These are phyloP conservation scores for Micractinium conductrix DNA, from an alignment of 139 green algal species.

Conservation along the genomic window DNA sequence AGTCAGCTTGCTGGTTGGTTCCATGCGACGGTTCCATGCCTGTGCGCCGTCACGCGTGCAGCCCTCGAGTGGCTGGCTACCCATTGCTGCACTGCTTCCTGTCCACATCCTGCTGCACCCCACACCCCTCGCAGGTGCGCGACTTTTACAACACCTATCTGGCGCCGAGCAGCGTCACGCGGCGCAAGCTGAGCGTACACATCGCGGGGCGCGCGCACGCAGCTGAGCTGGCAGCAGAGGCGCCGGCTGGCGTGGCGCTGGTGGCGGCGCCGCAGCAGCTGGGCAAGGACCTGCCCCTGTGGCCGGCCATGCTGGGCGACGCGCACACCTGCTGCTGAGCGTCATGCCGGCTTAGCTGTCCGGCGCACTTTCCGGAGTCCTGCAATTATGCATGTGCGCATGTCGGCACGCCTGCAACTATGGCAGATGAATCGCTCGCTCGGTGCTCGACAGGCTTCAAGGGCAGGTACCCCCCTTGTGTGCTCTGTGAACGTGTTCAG, in stretches of 20 bases:
- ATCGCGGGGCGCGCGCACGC: conserved; percentile 37
- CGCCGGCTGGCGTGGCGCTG: conserved; percentile 2
- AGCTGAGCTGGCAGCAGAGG: conserved; percentile 18
- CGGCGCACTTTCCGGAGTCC: too few relatives aligned
- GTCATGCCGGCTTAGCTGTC: too few relatives aligned
- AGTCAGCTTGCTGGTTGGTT: too few relatives aligned
- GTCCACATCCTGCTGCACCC: neutral
- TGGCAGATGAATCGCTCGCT: too few relatives aligned
- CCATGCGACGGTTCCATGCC: neutral
- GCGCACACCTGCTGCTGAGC: conserved; percentile 1
- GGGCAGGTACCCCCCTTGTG: too few relatives aligned
- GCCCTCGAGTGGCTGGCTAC: too few relatives aligned
- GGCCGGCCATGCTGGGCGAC: conserved; percentile 23
- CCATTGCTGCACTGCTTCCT: too few relatives aligned
- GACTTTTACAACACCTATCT: conserved; percentile 50
- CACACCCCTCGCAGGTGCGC: neutral
- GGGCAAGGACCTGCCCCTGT: conserved; percentile 16
- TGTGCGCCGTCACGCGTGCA: too few relatives aligned
- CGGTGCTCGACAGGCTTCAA: too few relatives aligned
- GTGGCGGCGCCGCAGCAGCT: conserved; percentile 19
- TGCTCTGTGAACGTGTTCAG: too few relatives aligned
- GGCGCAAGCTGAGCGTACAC: conserved; percentile 61
- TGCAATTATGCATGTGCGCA: too few relatives aligned
- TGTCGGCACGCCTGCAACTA: too few relatives aligned
- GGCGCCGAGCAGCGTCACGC: neutral